Conservation (phyloP, 2,329 filamentous ascomycete species). For the Coniella vitis region DNA sequence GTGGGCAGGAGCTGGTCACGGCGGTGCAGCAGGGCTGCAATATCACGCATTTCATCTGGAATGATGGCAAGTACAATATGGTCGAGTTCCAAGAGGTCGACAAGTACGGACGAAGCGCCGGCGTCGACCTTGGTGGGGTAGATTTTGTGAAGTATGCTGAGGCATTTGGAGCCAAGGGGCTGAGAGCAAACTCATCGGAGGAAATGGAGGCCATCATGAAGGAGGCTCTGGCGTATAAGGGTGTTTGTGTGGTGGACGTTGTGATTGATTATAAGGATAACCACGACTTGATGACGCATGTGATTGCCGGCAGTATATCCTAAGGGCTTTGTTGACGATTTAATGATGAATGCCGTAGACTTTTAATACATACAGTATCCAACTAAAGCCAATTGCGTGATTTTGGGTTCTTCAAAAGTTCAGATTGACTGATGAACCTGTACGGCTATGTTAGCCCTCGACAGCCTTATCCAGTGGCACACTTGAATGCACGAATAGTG, state of each 20-base stretch:
- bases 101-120: conserved; percentile 39
- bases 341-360: neutral
- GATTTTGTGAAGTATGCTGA: conserved; percentile 42
- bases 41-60: conserved; percentile 45
- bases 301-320: conserved; percentile 25
- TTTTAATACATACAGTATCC: no score
- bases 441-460: no score
- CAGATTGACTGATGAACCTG: no score
- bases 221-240: conserved; percentile 34
- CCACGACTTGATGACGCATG: conserved; percentile 31
- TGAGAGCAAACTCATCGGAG: conserved; percentile 31
- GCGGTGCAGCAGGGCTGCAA: conserved; percentile 40
- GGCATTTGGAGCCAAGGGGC: conserved; percentile 38
- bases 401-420: no score
- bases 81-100: conserved; percentile 44
- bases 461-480: no score
- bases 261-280: conserved; percentile 38
- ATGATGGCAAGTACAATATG: conserved; percentile 44
- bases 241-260: conserved; percentile 39
- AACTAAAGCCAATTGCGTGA: no score
- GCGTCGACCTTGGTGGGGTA: conserved; percentile 37
- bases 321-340: conserved; percentile 2
- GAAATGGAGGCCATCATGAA: conserved; percentile 36
- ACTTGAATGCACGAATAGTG: no score
- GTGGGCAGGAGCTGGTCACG: conserved; percentile 37